A percentile compares a stretch with the other conserved stretches of the same genome.
These are phyloP conservation scores for Trichoderma oligosporum DNA, from an alignment of 2,329 filamentous ascomycete species.

Conservation along the genomic window DNA sequence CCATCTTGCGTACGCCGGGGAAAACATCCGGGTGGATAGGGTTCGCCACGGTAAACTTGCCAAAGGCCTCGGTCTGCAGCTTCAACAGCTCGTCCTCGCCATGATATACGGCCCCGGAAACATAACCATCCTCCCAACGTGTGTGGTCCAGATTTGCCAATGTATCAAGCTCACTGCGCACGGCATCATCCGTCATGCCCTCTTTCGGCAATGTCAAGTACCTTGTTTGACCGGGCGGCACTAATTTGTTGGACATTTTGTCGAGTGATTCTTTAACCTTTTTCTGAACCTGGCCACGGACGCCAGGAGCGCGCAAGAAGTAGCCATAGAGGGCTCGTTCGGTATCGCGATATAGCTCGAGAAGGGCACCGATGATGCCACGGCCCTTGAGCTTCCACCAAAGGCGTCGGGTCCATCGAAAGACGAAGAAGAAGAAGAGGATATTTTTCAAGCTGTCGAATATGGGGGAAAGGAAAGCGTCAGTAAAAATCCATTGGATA, in stretches of 20 bases:
- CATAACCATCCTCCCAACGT: slow-evolving; percentile 91
- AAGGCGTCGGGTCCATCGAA: slow-evolving; percentile 75
- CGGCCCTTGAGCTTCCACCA: slow-evolving; percentile 86
- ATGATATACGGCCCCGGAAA: slow-evolving; percentile 94
- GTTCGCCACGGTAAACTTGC: slow-evolving; percentile 90
- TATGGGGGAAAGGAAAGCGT: background rate
- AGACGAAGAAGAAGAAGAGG: slow-evolving; percentile 81
- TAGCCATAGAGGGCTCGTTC: slow-evolving; percentile 75
- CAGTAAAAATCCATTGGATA: background rate
- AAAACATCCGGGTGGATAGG: slow-evolving; percentile 98
- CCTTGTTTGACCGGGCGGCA: slow-evolving; percentile 67
- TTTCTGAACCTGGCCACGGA: slow-evolving; percentile 78
- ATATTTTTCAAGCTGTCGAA: slow-evolving; percentile 52
- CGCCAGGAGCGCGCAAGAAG: slow-evolving; percentile 81
- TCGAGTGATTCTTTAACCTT: slow-evolving; percentile 76
- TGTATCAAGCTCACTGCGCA: slow-evolving; percentile 73
- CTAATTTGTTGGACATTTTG: slow-evolving; percentile 80
- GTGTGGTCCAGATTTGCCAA: slow-evolving; percentile 88
- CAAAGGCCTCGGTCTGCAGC: slow-evolving; percentile 89
- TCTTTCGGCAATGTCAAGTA: slow-evolving; percentile 76
- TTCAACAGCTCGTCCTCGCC: slow-evolving; percentile 77
- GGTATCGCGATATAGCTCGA: slow-evolving; percentile 67
- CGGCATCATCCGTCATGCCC: slow-evolving; percentile 74
- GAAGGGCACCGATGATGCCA: slow-evolving; percentile 73
- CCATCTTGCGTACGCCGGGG: slow-evolving; percentile 97